These are phyloP conservation scores for Naumovozyma baii DNA, from an alignment of 805 yeast genomes.

Conservation along the genomic window DNA sequence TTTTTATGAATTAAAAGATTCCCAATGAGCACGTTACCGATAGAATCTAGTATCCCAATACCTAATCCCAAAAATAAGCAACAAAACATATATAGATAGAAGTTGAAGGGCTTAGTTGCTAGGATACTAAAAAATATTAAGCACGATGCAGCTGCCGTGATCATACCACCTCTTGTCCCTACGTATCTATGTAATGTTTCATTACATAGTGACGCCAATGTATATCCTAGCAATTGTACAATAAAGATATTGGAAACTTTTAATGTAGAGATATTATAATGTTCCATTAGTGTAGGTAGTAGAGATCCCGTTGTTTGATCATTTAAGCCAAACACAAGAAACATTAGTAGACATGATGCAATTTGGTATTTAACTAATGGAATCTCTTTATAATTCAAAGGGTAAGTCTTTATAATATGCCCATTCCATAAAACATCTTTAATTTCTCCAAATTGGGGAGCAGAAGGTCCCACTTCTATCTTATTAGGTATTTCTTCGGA, in stretches of 20 bases:
- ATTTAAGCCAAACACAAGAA: conserved; percentile 27
- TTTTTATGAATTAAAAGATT: conserved; percentile 38
- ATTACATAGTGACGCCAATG: conserved; percentile 23
- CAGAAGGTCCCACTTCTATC: not conserved
- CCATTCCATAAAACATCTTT: conserved; percentile 23
- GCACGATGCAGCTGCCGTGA: conserved; percentile 12
- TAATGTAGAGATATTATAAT: conserved; percentile 20
- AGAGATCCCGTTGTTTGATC: conserved; percentile 30
- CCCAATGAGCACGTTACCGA: conserved; percentile 28
- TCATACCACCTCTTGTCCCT: conserved; percentile 27
- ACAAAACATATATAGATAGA: conserved; percentile 18
- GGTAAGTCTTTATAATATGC: conserved; percentile 17
- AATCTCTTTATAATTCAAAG: conserved; percentile 20
- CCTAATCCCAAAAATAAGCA: conserved; percentile 28
- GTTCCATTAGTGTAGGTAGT: conserved; percentile 23
- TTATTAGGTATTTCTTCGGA: not conserved
- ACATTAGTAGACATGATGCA: conserved; percentile 22
- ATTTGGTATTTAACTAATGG: conserved; percentile 24
- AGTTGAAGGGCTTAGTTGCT: conserved; percentile 17
- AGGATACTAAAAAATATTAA: conserved; percentile 15
- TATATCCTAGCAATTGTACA: conserved; percentile 25
- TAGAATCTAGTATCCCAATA: conserved; percentile 28
- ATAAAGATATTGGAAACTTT: conserved; percentile 25
- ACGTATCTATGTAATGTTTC: conserved; percentile 19
- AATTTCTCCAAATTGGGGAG: not conserved